These are phyloP conservation scores for Melampsora larici-populina DNA, from an alignment of 1,284 basidiomycete species.

Conservation along the genomic window DNA sequence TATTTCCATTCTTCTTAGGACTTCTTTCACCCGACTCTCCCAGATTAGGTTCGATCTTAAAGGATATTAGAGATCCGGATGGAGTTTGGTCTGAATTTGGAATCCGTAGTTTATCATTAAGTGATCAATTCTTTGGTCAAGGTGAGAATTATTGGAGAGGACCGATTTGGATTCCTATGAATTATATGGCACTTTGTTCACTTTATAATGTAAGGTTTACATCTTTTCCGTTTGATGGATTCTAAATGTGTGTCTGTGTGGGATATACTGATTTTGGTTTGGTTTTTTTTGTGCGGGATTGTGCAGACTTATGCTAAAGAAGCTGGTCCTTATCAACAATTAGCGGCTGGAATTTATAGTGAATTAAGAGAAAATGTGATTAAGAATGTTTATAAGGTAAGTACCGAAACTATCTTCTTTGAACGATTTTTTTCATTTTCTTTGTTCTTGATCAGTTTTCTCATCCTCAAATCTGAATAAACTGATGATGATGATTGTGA, in stretches of 20 bases:
- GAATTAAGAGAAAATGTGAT: conserved; percentile 77
- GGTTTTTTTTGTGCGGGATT: background rate
- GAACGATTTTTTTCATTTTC: background rate
- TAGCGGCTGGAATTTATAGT: conserved; percentile 71
- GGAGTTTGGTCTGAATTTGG: conserved; percentile 89
- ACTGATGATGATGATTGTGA: background rate
- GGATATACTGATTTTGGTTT: background rate
- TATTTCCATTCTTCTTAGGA: conserved; percentile 83
- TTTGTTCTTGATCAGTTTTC: background rate
- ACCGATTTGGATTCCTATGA: conserved; percentile 94
- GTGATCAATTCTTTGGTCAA: conserved; percentile 79
- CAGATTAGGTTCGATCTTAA: conserved; percentile 72
- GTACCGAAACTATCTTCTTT: conserved; percentile 43
- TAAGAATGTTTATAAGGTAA: conserved; percentile 76
- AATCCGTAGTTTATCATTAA: conserved; percentile 75
- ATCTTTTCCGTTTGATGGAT: background rate
- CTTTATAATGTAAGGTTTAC: conserved; percentile 66
- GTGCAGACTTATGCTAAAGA: conserved; percentile 70
- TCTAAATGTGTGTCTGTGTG: background rate
- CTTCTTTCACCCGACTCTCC: conserved; percentile 72
- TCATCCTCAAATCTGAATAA: background rate
- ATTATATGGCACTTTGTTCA: conserved; percentile 77
- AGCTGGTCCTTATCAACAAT: conserved; percentile 73
- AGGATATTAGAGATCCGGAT: conserved; percentile 71
- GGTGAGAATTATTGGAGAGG: conserved; percentile 97